Evolutionary conservation across 495 filamentous ascomycete species (phyloP).

Genomic region (Penicillium paxilli): DNA sequence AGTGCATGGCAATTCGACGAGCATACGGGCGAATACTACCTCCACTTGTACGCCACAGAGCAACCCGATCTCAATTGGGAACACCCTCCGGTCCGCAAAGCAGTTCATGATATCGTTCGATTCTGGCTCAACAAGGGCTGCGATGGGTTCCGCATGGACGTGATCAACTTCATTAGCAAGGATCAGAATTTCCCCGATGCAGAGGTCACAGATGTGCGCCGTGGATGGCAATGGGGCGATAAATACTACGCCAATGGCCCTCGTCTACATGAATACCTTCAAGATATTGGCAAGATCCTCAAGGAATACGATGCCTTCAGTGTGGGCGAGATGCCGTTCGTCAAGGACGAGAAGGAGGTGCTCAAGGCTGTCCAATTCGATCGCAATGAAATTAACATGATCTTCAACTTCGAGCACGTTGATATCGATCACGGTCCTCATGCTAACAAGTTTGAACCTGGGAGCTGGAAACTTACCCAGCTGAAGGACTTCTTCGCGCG

Average conservation of each 20-base stretch:
- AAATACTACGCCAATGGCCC: slow-evolving; percentile 65
- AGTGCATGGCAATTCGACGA: slow-evolving; percentile 69
- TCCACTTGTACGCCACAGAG: slow-evolving; percentile 63
- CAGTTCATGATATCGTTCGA: slow-evolving; percentile 65
- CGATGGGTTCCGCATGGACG: slow-evolving; percentile 70
- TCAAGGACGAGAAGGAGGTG: slow-evolving; percentile 57
- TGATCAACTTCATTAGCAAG: slow-evolving; percentile 69
- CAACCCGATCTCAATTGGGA: slow-evolving; percentile 82
- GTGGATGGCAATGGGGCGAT: slow-evolving; percentile 54
- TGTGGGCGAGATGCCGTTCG: slow-evolving; percentile 71
- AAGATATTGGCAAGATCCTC: slow-evolving; percentile 64
- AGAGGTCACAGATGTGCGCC: slow-evolving; percentile 51
- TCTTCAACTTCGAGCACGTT: slow-evolving; percentile 70
- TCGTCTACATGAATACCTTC: slow-evolving; percentile 62
- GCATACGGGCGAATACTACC: slow-evolving; percentile 64
- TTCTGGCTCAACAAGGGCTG: slow-evolving; percentile 73
- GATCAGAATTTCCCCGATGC: slow-evolving; percentile 60
- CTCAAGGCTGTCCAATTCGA: slow-evolving; percentile 57
- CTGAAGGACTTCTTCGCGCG: slow-evolving; percentile 59
- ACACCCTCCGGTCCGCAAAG: slow-evolving; percentile 56
- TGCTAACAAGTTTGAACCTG: slow-evolving; percentile 48
- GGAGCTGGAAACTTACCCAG: slow-evolving; percentile 53
- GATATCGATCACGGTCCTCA: slow-evolving; percentile 58
- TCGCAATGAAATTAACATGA: slow-evolving; percentile 69
- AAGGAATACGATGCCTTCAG: slow-evolving; percentile 66